Evolutionary conservation across 2,329 filamentous ascomycete species (phyloP), one percentile per base, ranked within the genome.

Genomic region (Neophaeococcomyces mojaviensis): DNA sequence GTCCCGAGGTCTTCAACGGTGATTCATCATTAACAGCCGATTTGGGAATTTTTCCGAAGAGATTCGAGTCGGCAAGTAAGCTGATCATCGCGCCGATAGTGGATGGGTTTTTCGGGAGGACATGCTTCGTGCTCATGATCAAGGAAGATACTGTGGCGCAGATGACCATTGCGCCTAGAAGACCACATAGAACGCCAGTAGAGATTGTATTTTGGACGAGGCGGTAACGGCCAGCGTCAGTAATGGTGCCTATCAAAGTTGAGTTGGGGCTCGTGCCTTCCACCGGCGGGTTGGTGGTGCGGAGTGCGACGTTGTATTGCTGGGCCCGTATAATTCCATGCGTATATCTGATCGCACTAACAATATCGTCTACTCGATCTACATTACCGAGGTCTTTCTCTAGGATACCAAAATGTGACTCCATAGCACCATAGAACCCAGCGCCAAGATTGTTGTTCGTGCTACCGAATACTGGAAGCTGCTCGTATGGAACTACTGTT

Each of bases 31-130:
- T 13, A 13, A 5, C 6, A 35, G 13, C n/a, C 33, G 33, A 7
- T 7, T 7, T 13, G 6, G 33, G 13, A 7, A 5, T 35, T 18
- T 35, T 6, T 15, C n/a, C 33, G 6, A 39, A 28, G 7, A 39
- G 19, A 19, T 39, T 41, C 3, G 59, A 59, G 2, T 52, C 56
- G 12, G 54, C 53, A 2, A 60, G 47, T 15, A 59, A 32, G 12
- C 48, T 56, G 5, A 55, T 55, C 10, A 55, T 49, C 2, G 55
- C 57, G 10, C 56, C 59, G 35, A 61, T 57, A 44, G 54, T 60
- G 34, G 48, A 52, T 12, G 59, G 59, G 28, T 59, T 58, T 30
- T 55, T 54, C 4, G 58, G 58, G 3, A 60, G 39, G 4, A 60
- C 39, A 10, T 49, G 20, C 18, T 51, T 49, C 3, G 53, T 58